These are phyloP conservation scores for Phytophthora quininea DNA, from an alignment of 352 stramenopile species.

Conservation along the genomic window DNA sequence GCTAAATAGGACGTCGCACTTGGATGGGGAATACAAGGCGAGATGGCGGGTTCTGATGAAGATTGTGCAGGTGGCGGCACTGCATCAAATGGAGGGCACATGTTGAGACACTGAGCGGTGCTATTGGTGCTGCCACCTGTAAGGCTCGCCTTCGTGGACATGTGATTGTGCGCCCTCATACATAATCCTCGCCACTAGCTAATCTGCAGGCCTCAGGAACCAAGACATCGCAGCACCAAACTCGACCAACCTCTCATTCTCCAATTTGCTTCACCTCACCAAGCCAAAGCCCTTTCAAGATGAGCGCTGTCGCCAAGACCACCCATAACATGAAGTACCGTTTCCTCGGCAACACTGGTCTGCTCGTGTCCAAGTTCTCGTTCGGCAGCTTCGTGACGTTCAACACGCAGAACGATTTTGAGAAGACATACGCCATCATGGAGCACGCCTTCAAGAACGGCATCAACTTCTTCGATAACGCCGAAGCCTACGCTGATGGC, in stretches of 20 bases:
- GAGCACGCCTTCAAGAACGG: slow-evolving; percentile 49
- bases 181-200: no score
- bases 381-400: slow-evolving; percentile 57
- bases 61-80: no score
- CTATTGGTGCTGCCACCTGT: no score
- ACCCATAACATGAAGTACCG: slow-evolving; percentile 53
- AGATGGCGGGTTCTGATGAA: neutral
- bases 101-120: no score
- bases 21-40: neutral
- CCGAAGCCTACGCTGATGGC: slow-evolving; percentile 49
- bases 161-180: no score
- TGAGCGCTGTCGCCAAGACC: slow-evolving; percentile 30
- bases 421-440: slow-evolving; percentile 54
- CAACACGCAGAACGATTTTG: slow-evolving; percentile 46
- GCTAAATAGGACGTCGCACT: slow-evolving; percentile 7
- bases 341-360: slow-evolving; percentile 49
- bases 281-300: neutral
- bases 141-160: no score
- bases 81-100: no score
- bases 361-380: slow-evolving; percentile 53
- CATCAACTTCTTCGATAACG: slow-evolving; percentile 73
- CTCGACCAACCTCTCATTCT: slow-evolving; percentile 8
- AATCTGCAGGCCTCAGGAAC: neutral
- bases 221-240: neutral
- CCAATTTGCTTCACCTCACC: slow-evolving; percentile 8